Evolutionary conservation across 345 rosid genomes (phyloP).

Genomic region (Iberis pinnata): DNA sequence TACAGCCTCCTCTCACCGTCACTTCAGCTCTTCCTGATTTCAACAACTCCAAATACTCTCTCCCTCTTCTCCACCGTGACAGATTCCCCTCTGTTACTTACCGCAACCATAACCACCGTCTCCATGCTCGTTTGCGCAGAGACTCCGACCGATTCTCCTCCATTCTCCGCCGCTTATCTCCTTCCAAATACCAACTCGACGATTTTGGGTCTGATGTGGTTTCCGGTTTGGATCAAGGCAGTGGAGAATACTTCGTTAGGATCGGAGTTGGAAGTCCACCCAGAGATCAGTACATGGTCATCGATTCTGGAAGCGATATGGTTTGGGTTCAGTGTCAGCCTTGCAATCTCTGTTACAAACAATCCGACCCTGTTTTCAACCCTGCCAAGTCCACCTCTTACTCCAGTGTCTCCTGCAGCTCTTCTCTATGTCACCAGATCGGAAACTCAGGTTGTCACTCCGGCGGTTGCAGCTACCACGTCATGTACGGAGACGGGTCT

Average conservation of each 20-base stretch:
- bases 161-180: conserved; percentile 49
- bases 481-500: conserved; percentile 91
- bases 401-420: conserved; percentile 65
- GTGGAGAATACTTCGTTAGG: conserved; percentile 88
- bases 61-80: conserved; percentile 63
- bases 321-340: conserved; percentile 99
- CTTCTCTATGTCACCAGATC: conserved; percentile 67
- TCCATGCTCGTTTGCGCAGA: conserved; percentile 62
- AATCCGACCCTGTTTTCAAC: conserved; percentile 89
- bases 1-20: conserved; percentile 25
- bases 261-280: conserved; percentile 93
- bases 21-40: conserved; percentile 17
- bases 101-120: conserved; percentile 39
- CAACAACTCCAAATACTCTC: conserved; percentile 30
- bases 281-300: conserved; percentile 73
- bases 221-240: conserved; percentile 94
- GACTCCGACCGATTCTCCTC: conserved; percentile 51
- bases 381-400: conserved; percentile 73
- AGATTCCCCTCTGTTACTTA: conserved; percentile 23
- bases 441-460: conserved; percentile 66
- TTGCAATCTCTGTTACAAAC: conserved; percentile 75
- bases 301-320: conserved; percentile 93
- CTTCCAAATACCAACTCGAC: conserved; percentile 20
- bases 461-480: conserved; percentile 83
- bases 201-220: conserved; percentile 88